phyloP scores from a whole-genome alignment of 352 stramenopile genomes.

The Phytophthora tubulina region DNA sequence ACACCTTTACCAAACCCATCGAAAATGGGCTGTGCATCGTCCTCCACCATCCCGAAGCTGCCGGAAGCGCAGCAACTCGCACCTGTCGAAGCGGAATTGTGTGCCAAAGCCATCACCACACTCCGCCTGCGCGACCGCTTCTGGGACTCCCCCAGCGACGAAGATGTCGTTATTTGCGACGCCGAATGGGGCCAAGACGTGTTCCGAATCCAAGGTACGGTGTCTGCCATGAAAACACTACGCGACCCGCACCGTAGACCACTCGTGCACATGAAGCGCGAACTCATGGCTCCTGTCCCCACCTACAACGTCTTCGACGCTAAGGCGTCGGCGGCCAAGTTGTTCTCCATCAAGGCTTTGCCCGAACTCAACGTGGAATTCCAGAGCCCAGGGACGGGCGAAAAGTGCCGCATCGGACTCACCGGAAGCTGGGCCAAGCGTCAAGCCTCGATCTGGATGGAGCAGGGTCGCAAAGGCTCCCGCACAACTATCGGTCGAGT shows the following conservation, averaged over 20 bases:
- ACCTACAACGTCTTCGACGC: constrained; percentile 53
- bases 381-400: constrained; percentile 25
- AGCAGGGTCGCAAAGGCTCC: constrained; percentile 34
- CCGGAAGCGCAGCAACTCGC: constrained; percentile 32
- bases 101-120: constrained; percentile 41
- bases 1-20: neutral
- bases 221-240: constrained; percentile 50
- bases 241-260: constrained; percentile 34
- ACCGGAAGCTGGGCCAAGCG: constrained; percentile 41
- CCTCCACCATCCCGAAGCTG: constrained; percentile 37
- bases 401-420: constrained; percentile 49
- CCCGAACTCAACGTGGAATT: constrained; percentile 49
- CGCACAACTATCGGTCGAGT: constrained; percentile 43
- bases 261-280: constrained; percentile 54
- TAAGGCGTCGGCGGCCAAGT: constrained; percentile 36
- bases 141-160: constrained; percentile 37
- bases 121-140: constrained; percentile 51
- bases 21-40: constrained; percentile 49
- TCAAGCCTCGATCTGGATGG: constrained; percentile 50
- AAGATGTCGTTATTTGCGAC: constrained; percentile 50
- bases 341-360: constrained; percentile 52
- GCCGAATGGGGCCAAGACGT: constrained; percentile 41
- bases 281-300: constrained; percentile 44
- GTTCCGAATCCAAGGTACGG: constrained; percentile 50
- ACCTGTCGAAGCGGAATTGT: constrained; percentile 35